Conservation (phyloP, 2,329 filamentous ascomycete genomes). For the Dothidotthia symphoricarpi region DNA sequence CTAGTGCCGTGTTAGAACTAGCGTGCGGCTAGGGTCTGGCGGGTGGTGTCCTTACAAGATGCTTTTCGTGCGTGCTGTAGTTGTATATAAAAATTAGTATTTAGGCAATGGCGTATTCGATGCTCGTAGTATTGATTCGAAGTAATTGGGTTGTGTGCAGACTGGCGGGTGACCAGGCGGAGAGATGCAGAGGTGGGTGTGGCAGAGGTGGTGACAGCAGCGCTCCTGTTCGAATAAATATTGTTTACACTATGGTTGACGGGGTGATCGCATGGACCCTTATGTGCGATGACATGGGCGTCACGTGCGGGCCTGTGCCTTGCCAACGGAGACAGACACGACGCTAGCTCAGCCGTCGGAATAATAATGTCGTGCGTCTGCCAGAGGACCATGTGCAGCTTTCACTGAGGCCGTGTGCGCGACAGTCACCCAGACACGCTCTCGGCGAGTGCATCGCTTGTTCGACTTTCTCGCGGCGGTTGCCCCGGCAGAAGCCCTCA, state of each 20-base stretch:
- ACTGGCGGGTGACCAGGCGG: conserved; percentile 12
- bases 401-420: too few relatives aligned
- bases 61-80: conserved; percentile 25
- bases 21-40: conserved; percentile 2
- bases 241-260: conserved; percentile 39
- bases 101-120: conserved; percentile 42
- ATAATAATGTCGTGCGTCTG: too few relatives aligned
- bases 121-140: conserved; percentile 43
- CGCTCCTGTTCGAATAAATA: conserved; percentile 28
- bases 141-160: conserved; percentile 21
- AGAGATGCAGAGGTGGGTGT: conserved; percentile 17
- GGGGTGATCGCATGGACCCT: conserved; percentile 23
- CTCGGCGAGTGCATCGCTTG: too few relatives aligned
- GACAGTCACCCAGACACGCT: too few relatives aligned
- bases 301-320: conserved; percentile 22
- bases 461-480: too few relatives aligned
- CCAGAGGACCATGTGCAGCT: too few relatives aligned
- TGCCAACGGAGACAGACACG: background rate
- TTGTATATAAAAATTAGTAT: conserved; percentile 39
- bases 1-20: conserved; percentile 24
- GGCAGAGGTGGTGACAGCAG: background rate
- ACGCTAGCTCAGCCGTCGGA: too few relatives aligned
- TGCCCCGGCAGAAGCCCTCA: conserved; percentile 14
- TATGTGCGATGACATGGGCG: conserved; percentile 20
- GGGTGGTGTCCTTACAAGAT: conserved; percentile 26